Conservation (phyloP, 257 asterid species). For the Apocynum venetum region DNA sequence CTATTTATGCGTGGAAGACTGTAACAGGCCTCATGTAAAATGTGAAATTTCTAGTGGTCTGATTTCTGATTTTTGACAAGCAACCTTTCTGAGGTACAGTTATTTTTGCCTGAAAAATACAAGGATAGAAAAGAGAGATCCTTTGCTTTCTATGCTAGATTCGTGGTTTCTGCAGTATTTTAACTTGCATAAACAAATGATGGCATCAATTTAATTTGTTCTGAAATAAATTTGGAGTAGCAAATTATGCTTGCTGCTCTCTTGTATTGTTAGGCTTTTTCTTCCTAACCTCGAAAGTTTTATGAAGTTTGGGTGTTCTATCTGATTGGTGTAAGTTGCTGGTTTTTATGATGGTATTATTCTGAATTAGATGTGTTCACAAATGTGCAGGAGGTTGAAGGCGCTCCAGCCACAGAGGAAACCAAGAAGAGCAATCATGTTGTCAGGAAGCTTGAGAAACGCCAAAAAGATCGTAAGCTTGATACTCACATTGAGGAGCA, state of each 20-base stretch:
- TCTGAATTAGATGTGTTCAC: not conserved
- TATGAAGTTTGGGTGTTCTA: too few relatives aligned
- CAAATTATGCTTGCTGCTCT: not conserved
- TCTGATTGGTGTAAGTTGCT: not conserved
- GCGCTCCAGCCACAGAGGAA: conserved; percentile 42
- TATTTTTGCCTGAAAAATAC: not conserved
- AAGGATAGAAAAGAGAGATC: not conserved
- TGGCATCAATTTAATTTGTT: not conserved
- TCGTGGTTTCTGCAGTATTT: not conserved
- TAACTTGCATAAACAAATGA: not conserved
- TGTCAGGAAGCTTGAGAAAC: conserved; percentile 52
- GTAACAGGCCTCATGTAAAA: not conserved
- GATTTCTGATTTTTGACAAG: not conserved
- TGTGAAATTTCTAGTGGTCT: not conserved
- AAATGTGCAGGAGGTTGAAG: conserved; percentile 30
- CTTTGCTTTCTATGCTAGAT: not conserved
- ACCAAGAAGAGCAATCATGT: conserved; percentile 61
- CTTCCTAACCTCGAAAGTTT: too few relatives aligned
- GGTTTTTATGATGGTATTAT: not conserved
- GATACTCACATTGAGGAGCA: conserved; percentile 67
- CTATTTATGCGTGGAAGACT: not conserved
- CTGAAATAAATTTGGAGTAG: not conserved
- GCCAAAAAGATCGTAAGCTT: conserved; percentile 52
- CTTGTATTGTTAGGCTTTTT: too few relatives aligned
- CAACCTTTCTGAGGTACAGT: not conserved